Base-by-base conservation (phyloP, 1,284 basidiomycete genomes). In the Exobasidium rhododendri region DNA sequence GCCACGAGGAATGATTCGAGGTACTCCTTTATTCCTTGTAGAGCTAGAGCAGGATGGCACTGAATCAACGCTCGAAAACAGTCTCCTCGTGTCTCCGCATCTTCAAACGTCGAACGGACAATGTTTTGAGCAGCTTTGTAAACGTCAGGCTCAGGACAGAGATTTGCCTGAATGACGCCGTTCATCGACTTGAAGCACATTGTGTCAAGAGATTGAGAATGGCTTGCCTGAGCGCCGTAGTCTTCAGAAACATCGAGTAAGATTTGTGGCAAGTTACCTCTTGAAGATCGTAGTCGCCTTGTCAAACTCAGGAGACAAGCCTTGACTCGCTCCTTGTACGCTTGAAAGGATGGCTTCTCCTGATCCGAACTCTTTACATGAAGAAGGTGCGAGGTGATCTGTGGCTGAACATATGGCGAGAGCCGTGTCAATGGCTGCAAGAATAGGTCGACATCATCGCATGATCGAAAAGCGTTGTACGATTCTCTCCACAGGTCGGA, bases 31-130 rank as follows among this genome's bases (percentile, higher is more conserved):
- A 74, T 55, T 6, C 67, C 74, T 6, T 63, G 54, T 13, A 76
- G 54, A 2, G 71, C 62, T 20, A 52, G 50, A 13, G 50, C 40
- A 11, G 70, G 60, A 35, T 65, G 68, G 59, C 66, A 63, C 60
- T 67, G 63, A 22, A 76, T 63, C 28, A 76, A 66, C 43, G 65
- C 64, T 28, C 69, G 62, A 49, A 76, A 74, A 50, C 73, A 75
- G 55, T 76, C 74, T 22, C 61, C 70, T 43, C 74, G 63, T 28
- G 62, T 62, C 45, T 68, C 67, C 22, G 66, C 67, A 24, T 73
- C 66, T 54, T 59, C 64, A 54, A 73, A 76, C 10, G 73, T 68
- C 32, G 70, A 62, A 14, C 74, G 66, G 2, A 75, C 64, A 45
- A 76, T 58, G 29, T 68, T 68, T 58, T 71, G 69, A 17, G 73